phyloP scores from a whole-genome alignment of 2,329 filamentous ascomycete genomes.

The Cryphonectria nitschkei region DNA sequence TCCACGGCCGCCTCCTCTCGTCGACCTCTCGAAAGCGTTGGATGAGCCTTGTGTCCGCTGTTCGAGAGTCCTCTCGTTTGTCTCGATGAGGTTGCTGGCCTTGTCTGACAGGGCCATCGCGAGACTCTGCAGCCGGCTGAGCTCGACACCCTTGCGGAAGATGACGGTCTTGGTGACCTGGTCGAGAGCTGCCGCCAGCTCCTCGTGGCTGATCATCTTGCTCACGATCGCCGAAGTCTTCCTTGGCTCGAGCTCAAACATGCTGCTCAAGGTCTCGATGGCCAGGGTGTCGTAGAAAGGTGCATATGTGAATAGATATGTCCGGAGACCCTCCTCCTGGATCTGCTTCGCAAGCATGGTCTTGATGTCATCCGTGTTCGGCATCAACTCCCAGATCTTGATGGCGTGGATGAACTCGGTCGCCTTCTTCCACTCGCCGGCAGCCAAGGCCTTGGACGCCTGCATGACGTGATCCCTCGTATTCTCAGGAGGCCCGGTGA shows the following conservation, averaged over 20 bases:
- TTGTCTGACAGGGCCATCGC: slow-evolving; percentile 95
- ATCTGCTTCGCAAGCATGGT: slow-evolving; percentile 96
- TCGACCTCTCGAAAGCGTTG: slow-evolving; percentile 77
- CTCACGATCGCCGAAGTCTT: slow-evolving; percentile 96
- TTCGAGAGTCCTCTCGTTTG: slow-evolving; percentile 95
- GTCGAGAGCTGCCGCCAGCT: slow-evolving; percentile 92
- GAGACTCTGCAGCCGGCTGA: slow-evolving; percentile 92
- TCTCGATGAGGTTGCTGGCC: slow-evolving; percentile 92
- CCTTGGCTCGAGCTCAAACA: slow-evolving; percentile 92
- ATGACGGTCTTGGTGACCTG: slow-evolving; percentile 97
- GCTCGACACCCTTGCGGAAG: slow-evolving; percentile 99
- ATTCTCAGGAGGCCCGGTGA: slow-evolving; percentile 97
- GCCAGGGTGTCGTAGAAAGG: slow-evolving; percentile 98
- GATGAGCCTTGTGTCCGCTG: slow-evolving; percentile 94
- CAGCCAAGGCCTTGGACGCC: slow-evolving; percentile 93
- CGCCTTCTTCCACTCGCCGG: slow-evolving; percentile 98
- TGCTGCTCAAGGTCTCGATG: slow-evolving; percentile 79
- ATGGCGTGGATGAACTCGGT: slow-evolving; percentile 93
- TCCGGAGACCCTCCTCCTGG: slow-evolving; percentile 96
- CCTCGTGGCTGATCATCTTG: slow-evolving; percentile 99
- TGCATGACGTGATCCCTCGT: slow-evolving; percentile 99
- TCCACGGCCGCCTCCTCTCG: slow-evolving; percentile 69
- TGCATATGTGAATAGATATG: slow-evolving; percentile 98
- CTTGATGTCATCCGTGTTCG: slow-evolving; percentile 91
- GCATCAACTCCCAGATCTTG: slow-evolving; percentile 99